Evolutionary conservation across 2,329 filamentous ascomycete genomes (phyloP), one percentile per base, ranked within the genome.

Genomic region (Trichoderma lentiforme): DNA sequence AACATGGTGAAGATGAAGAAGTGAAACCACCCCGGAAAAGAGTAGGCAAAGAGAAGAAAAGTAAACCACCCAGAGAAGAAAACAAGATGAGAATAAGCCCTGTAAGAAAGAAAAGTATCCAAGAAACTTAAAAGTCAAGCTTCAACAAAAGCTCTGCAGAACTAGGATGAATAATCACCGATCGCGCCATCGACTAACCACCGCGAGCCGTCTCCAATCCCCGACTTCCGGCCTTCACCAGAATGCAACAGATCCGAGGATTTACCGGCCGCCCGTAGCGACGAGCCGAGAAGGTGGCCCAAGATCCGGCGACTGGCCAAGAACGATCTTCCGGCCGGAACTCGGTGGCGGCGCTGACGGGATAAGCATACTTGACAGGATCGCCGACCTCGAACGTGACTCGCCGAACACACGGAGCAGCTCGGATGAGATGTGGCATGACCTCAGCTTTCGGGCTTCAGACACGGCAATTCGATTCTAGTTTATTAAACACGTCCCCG

Each of bases 1-100:
- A 79, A 61, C 77, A 79, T 79, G 5, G 39, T 75, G 70, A 57
- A 26, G 21, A 43, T 21, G 18, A n/a, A 34, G 30, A 53, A 53
- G 14, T 21, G 28, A 28, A 36, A 18, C 21, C 21, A 18, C 12
- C 7, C 32, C 6, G 9, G 28, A 47, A 53, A 0, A 61, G 21
- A 36, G 15, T 21, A 56, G 9, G 15, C 14, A 61, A 67, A 62
- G 3, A 53, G 15, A 51, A 26, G 4, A n/a, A 12, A 53, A 53
- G 39, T 21, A 9, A 62, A 36, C n/a, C 18, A 60, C 57, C 9
- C 34, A 11, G 3, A 62, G 36, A 21, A 36, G 34, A 12, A 53
- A 53, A 36, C 14, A 28, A 58, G 57, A 39, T 12, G 5, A 30
- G 28, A 53, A 28, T 36, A 53, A 62, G 39, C 18, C 32, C 39